Percentiles rank a stretch among this genome's conserved stretches.
These are phyloP conservation scores for Tuber borchii DNA, from an alignment of 495 filamentous ascomycete genomes.

Conservation along the genomic window DNA sequence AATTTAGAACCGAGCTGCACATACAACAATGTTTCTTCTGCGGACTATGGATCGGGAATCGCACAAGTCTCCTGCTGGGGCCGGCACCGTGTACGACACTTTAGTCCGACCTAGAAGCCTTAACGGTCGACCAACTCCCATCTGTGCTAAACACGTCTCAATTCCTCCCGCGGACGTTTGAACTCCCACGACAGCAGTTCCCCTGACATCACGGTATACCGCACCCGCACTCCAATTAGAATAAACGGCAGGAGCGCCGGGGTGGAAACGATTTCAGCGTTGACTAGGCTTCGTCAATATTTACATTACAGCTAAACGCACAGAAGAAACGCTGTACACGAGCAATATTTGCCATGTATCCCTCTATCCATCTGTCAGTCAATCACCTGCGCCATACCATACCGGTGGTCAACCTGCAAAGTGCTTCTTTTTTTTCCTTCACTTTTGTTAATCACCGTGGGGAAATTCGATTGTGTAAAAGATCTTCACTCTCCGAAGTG, in stretches of 20 bases:
- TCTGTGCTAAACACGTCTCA: not conserved
- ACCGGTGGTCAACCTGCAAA: not conserved
- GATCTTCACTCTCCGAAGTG: not conserved
- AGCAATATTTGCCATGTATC: not conserved
- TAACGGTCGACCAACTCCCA: not conserved
- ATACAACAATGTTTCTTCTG: not conserved
- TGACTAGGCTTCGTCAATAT: not conserved
- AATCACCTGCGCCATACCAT: not conserved
- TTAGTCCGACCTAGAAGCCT: not conserved
- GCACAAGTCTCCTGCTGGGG: not conserved
- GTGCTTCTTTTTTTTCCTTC: not conserved
- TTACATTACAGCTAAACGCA: not conserved
- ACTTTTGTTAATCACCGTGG: not conserved
- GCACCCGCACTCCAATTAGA: not conserved
- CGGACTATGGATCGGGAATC: not conserved
- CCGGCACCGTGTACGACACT: not conserved
- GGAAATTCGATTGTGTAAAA: slow-evolving; percentile 2
- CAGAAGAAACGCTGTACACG: slow-evolving; percentile 3
- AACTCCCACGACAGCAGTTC: not conserved
- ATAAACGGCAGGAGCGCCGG: not conserved
- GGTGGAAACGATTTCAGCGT: not conserved
- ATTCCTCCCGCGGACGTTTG: not conserved
- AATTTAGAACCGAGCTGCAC: not conserved
- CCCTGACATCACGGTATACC: slow-evolving; percentile 3
- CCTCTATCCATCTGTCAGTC: not conserved